phyloP scores from a whole-genome alignment of 2,329 filamentous ascomycete species.

The Thelonectria rubi region DNA sequence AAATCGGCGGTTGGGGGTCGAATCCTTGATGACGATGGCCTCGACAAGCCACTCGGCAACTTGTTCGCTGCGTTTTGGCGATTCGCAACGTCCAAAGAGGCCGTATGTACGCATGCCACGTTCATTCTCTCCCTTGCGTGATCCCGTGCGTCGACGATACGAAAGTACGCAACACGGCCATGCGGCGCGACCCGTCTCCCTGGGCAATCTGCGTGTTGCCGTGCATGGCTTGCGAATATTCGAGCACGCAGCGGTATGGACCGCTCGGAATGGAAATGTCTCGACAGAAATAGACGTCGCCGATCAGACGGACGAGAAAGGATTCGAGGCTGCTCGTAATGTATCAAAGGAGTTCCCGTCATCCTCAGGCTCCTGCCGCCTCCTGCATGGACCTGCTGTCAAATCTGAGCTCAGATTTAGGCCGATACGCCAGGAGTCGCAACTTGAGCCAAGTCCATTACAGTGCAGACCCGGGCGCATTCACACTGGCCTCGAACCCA shows the following conservation, averaged over 20 bases:
- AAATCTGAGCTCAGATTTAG: slow-evolving; percentile 23
- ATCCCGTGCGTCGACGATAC: background rate
- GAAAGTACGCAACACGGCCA: slow-evolving; percentile 3
- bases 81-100: background rate
- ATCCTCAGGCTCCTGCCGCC: background rate
- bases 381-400: slow-evolving; percentile 8
- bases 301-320: background rate
- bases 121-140: background rate
- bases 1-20: slow-evolving; percentile 4
- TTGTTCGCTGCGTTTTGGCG: background rate
- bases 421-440: background rate
- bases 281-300: background rate
- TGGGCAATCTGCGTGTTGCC: slow-evolving; percentile 10
- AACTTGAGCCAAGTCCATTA: slow-evolving; percentile 20
- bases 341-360: too few species aligned
- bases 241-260: too few species aligned
- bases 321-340: background rate
- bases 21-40: slow-evolving; percentile 19
- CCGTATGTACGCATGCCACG: background rate
- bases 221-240: background rate
- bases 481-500: slow-evolving; percentile 14
- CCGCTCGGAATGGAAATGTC: too few species aligned
- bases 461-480: slow-evolving; percentile 1
- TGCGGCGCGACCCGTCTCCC: slow-evolving; percentile 11
- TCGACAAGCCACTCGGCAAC: background rate